Base-by-base conservation (phyloP, 2,329 filamentous ascomycete species). In the Fusarium xylarioides region DNA sequence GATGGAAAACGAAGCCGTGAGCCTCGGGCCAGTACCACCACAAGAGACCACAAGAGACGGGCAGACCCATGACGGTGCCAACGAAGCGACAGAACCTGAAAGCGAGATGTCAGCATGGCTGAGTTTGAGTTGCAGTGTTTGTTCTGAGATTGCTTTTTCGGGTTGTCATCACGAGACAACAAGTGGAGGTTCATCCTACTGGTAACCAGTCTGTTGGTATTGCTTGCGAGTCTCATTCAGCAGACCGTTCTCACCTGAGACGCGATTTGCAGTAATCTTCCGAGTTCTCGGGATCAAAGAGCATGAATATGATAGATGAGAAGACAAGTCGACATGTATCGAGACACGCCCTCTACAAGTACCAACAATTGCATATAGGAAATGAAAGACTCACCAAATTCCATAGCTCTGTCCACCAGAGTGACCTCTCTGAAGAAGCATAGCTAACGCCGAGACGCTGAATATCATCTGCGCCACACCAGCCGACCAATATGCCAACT, bases 11-110 rank as follows among this genome's bases (percentile, higher is more conserved):
- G 73, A 86, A 88, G 16, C 81, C 82, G 73, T 88, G 84, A 2
- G 85, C 83, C 63, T 87, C 86, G 7, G 85, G 85, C 86, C 86
- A 87, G 71, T 82, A 82, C 79, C 83, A 86, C 85, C 85, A 87
- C n/a, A 85, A 76, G 47, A 86, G 70, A 14, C 77, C 76, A 58
- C 83, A 83, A 47, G 79, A 79, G 16, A 82, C 63, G 10, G 82
- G 79, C 23, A 86, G 77, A 4, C 85, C 85, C 65, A 82, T 76
- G 14, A 85, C 57, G 3, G 84, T 83, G 9, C 86, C 85, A 5
- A 83, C 62, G 18, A 82, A 80, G 56, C 86, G 82, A 37, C 81
- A 83, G 35, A 83, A 79, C 85, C 85, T 87, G 35, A 19, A 52
- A 32, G 44, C n/a, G 34, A 44, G 42, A 55, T 42, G 63, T 78